phyloP scores from a whole-genome alignment of 1,284 basidiomycete genomes.

The Apiotrichum gracile region DNA sequence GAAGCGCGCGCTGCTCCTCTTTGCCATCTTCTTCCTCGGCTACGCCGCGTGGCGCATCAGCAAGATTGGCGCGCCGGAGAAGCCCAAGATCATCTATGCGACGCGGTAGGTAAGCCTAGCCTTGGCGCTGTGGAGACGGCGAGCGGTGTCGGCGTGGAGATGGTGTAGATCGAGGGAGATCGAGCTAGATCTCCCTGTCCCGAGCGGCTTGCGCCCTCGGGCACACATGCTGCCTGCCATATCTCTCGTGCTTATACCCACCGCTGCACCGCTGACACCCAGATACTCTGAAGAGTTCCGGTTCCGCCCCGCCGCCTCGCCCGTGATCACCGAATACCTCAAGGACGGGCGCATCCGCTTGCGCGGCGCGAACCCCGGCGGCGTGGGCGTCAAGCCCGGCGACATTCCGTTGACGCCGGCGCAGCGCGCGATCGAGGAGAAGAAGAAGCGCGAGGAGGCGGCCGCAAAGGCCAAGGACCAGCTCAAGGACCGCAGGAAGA shows the following conservation, averaged over 20 bases:
- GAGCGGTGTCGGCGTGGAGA: too few species aligned
- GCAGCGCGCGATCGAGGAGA: neutral
- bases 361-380: constrained; percentile 44
- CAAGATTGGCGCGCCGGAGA: constrained; percentile 10
- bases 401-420: constrained; percentile 35
- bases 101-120: constrained; percentile 33
- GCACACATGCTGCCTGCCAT: too few species aligned
- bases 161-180: too few species aligned
- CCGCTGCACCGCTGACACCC: neutral
- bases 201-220: neutral
- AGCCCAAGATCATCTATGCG: constrained; percentile 45
- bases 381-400: constrained; percentile 38
- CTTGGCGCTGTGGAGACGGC: too few species aligned
- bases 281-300: constrained; percentile 49
- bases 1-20: constrained; percentile 35
- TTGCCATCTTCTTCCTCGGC: constrained; percentile 29
- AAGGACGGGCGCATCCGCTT: constrained; percentile 45
- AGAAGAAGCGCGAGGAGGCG: constrained; percentile 2
- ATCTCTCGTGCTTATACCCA: neutral
- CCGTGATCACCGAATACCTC: constrained; percentile 47
- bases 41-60: constrained; percentile 34
- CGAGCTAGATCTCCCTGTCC: neutral
- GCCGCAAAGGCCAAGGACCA: constrained; percentile 6
- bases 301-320: constrained; percentile 48
- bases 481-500: constrained; percentile 9